Conservation (phyloP, 2,329 filamentous ascomycete species). For the Paecilomyces fulvus region DNA sequence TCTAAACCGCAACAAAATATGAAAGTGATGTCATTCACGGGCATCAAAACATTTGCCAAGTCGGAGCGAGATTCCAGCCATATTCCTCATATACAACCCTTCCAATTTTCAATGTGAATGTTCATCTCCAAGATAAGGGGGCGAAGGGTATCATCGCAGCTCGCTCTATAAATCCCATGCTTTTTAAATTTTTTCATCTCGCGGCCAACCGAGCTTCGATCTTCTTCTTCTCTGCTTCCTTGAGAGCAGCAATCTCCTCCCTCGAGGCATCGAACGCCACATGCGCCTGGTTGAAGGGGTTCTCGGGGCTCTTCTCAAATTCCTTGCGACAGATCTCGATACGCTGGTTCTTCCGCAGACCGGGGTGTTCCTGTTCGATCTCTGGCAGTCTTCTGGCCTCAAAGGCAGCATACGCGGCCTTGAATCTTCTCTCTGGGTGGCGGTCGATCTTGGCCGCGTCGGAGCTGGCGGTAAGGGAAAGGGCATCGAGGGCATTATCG, state of each 20-base stretch:
- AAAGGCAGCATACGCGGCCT: slow-evolving; percentile 74
- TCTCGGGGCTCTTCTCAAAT: slow-evolving; percentile 90
- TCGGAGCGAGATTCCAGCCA: neutral
- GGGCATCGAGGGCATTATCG: slow-evolving; percentile 84
- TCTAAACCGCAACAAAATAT: neutral
- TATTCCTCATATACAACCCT: neutral
- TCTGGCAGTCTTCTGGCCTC: slow-evolving; percentile 75
- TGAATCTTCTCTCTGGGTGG: slow-evolving; percentile 80
- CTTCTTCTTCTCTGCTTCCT: slow-evolving; percentile 59
- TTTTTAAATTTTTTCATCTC: slow-evolving; percentile 18
- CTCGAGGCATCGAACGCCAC: slow-evolving; percentile 68
- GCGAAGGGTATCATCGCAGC: neutral
- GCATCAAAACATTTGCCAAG: neutral
- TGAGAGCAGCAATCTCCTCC: slow-evolving; percentile 64
- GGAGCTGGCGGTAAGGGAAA: slow-evolving; percentile 55
- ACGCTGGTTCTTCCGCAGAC: slow-evolving; percentile 73
- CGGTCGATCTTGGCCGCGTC: slow-evolving; percentile 66
- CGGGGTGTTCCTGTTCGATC: slow-evolving; percentile 75
- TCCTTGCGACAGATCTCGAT: slow-evolving; percentile 79
- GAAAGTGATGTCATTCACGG: neutral
- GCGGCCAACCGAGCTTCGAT: slow-evolving; percentile 59
- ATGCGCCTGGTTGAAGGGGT: slow-evolving; percentile 83
- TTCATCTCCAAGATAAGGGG: neutral
- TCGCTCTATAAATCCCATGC: neutral
- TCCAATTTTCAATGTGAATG: neutral